Conservation (phyloP, 2,329 filamentous ascomycete species). For the Trichoderma sp. region DNA sequence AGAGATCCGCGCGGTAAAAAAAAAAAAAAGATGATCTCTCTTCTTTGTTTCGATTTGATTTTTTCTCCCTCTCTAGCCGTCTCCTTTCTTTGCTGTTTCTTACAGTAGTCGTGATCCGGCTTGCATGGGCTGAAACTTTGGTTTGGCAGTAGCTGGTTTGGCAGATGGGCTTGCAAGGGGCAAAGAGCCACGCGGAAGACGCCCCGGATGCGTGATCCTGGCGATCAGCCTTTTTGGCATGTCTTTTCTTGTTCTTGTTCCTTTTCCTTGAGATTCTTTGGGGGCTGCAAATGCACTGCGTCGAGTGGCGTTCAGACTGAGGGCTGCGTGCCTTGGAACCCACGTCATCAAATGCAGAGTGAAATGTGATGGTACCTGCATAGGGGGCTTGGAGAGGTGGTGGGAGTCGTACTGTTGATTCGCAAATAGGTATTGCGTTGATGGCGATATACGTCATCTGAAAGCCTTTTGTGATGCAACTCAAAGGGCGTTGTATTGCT, state of each 20-base stretch:
- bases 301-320: neutral
- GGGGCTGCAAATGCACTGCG: neutral
- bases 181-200: constrained; percentile 1
- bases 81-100: neutral
- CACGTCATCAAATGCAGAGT: neutral
- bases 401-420: neutral
- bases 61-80: neutral
- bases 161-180: constrained; percentile 18
- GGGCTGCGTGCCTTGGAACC: neutral
- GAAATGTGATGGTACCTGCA: neutral
- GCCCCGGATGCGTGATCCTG: constrained; percentile 15
- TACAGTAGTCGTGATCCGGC: neutral
- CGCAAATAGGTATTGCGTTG: neutral
- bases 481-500: neutral
- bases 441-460: constrained; percentile 4
- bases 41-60: neutral
- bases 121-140: constrained; percentile 17
- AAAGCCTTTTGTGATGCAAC: neutral
- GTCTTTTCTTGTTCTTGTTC: neutral
- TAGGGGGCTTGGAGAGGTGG: neutral
- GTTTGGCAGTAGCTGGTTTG: constrained; percentile 16
- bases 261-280: neutral
- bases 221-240: neutral
- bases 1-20: neutral
- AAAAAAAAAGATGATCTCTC: neutral